Base-by-base conservation (phyloP, 768 basidiomycete species). In the Trametes cingulata region DNA sequence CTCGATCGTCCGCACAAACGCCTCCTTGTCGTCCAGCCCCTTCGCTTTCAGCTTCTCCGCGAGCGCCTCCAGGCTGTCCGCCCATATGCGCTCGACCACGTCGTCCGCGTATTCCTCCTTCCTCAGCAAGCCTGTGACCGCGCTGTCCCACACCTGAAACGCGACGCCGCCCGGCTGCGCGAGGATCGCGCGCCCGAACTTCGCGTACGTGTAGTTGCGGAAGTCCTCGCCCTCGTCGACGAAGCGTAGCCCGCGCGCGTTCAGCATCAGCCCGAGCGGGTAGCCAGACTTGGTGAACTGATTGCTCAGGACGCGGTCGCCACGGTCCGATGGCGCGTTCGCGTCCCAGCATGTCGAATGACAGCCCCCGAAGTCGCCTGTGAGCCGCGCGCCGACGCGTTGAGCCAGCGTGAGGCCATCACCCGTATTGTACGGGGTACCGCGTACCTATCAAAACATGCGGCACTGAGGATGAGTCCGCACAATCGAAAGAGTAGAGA, bases 281-380 rank as follows among this genome's bases (percentile, higher is more conserved):
- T 89, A 88, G 1, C 88, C 85, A 10, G 86, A 88, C 71, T 89
- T 89, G 7, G 87, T 89, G 70, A 78, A 87, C 62, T 87, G 85
- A 68, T 90, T 89, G 58, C 83, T 86, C 55, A 87, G 70, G 47
- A 76, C 74, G 50, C 85, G 82, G 56, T 83, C 77, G 19, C 87
- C 87, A 15, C 73, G 68, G 33, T 83, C 73, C 19, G 71, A 59
- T 1, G 80, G 73, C 0, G 86, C 83, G 64, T 86, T 78, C 17
- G 84, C 84, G 65, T 88, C 88, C 87, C 87, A 88, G 66, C 81
- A 82, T 5, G 86, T 87, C 60, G 84, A 85, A 65, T 89, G 88
- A 63, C 88, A 90, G n/a, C 85, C 82, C 35, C 65, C 68, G 82
- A 85, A 89, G 72, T 88, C 85, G n/a, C 87, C 86, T 0, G 74